phyloP scores from a whole-genome alignment of 768 basidiomycete species.

The Brasilioporus rufonigricans region DNA sequence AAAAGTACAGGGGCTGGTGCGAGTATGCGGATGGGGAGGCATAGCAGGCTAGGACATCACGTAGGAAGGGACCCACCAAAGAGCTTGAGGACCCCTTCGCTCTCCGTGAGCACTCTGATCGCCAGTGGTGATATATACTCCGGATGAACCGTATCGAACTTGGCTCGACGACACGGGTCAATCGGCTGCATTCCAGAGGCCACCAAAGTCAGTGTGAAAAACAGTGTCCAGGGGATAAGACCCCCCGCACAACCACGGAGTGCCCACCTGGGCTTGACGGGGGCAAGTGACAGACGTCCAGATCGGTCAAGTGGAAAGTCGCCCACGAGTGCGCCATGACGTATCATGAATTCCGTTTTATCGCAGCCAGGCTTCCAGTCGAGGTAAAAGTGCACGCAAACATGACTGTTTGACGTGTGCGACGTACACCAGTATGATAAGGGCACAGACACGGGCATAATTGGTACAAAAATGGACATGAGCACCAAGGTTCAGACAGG shows the following conservation, averaged over 20 bases:
- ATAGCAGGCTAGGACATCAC: no score
- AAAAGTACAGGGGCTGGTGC: no score
- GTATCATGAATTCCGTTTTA: slow-evolving; percentile 29
- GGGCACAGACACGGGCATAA: neutral
- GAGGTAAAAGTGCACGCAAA: slow-evolving; percentile 31
- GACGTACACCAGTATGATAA: neutral
- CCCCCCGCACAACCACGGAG: slow-evolving; percentile 23
- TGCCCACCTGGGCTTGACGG: slow-evolving; percentile 21
- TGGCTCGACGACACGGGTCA: slow-evolving; percentile 18
- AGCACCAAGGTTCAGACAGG: neutral
- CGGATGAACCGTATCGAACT: slow-evolving; percentile 22
- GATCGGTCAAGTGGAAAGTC: slow-evolving; percentile 27
- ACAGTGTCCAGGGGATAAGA: neutral
- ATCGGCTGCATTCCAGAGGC: slow-evolving; percentile 11
- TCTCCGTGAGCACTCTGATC: slow-evolving; percentile 24
- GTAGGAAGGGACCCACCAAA: slow-evolving; percentile 21
- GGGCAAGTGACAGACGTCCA: slow-evolving; percentile 19
- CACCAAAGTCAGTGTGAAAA: neutral
- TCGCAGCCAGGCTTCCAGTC: slow-evolving; percentile 29
- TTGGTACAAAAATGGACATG: neutral
- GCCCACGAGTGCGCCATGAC: slow-evolving; percentile 24
- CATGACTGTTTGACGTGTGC: slow-evolving; percentile 16
- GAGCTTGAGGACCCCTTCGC: slow-evolving; percentile 26
- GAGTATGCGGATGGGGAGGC: neutral
- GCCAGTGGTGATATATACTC: slow-evolving; percentile 29